Conservation (phyloP, 2,329 filamentous ascomycete genomes). For the Neospermospora avenae region DNA sequence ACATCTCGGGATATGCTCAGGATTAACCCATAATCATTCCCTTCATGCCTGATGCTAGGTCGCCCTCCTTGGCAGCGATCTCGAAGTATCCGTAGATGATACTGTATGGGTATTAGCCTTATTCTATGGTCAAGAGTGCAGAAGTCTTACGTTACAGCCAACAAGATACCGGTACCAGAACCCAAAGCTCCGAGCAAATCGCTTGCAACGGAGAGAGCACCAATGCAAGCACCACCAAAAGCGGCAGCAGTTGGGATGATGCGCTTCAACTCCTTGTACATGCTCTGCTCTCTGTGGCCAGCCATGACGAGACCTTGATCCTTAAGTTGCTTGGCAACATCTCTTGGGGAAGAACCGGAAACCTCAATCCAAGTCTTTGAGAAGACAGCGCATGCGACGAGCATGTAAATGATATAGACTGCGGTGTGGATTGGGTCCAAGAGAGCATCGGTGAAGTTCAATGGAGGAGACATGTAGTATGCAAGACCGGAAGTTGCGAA, state of each 20-base stretch:
- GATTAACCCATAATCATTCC: conserved; percentile 67
- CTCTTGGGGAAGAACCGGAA: conserved; percentile 92
- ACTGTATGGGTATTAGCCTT: conserved; percentile 46
- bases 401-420: conserved; percentile 96
- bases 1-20: not conserved
- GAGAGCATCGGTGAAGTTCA: conserved; percentile 96
- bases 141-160: conserved; percentile 89
- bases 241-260: conserved; percentile 97
- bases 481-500: conserved; percentile 89
- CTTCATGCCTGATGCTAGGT: conserved; percentile 74
- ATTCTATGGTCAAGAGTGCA: not conserved
- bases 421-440: conserved; percentile 95
- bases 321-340: conserved; percentile 99
- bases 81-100: conserved; percentile 99
- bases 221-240: conserved; percentile 98
- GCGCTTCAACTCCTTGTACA: conserved; percentile 99
- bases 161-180: conserved; percentile 93
- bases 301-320: conserved; percentile 99
- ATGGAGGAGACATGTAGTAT: conserved; percentile 99
- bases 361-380: conserved; percentile 99
- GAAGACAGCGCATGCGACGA: conserved; percentile 95
- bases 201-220: conserved; percentile 90
- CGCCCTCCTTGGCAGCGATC: conserved; percentile 97
- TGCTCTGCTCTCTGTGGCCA: conserved; percentile 98
- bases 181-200: conserved; percentile 95